Conservation (phyloP, 306 rosid genomes). For the Cucurbita ficifolia region DNA sequence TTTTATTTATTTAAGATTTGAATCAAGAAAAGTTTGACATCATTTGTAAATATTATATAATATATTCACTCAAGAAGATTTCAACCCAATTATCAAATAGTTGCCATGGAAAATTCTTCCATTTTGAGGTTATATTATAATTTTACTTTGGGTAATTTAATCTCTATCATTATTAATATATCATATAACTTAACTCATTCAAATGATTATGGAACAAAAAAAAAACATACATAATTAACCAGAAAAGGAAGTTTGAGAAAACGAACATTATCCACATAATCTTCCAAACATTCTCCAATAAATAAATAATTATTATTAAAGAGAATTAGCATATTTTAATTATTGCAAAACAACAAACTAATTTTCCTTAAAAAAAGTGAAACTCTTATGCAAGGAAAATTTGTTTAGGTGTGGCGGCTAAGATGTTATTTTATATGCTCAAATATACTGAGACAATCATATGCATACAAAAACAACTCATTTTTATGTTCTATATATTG, state of each 20-base stretch:
- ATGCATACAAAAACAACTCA: not conserved
- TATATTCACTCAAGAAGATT: not conserved
- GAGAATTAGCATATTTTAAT: not conserved
- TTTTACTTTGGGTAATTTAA: not conserved
- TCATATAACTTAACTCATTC: too few relatives aligned
- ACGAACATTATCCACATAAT: not conserved
- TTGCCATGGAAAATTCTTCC: not conserved
- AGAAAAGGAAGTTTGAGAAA: not conserved
- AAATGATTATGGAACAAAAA: not conserved
- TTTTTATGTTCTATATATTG: not conserved
- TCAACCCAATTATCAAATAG: not conserved
- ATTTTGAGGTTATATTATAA: not conserved
- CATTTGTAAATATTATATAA: not conserved
- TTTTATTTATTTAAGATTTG: not conserved
- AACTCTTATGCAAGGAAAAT: not conserved
- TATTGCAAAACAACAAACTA: not conserved
- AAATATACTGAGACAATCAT: not conserved
- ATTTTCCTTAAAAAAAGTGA: not conserved
- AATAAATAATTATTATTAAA: not conserved
- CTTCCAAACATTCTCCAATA: constrained; percentile 14
- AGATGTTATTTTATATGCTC: not conserved
- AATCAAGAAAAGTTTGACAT: constrained; percentile 1
- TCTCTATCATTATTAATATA: not conserved
- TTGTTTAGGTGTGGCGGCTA: not conserved
- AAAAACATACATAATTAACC: not conserved